Evolutionary conservation across 2,329 filamentous ascomycete genomes (phyloP), one percentile per base, ranked within the genome.

Genomic region (Didymosphaeria variabile): DNA sequence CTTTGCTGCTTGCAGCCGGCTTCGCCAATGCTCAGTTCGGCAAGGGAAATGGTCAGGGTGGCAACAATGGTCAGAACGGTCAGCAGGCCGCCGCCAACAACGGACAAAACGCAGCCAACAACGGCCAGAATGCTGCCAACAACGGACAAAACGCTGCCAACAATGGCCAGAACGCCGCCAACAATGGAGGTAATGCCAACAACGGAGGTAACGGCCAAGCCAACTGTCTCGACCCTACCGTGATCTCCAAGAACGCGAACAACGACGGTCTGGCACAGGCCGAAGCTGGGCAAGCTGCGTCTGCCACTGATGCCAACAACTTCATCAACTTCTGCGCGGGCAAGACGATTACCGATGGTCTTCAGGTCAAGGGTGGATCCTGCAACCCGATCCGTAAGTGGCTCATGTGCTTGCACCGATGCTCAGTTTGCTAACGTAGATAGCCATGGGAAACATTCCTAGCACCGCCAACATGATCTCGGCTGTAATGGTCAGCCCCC

Each of bases 271-370:
- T 81, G 40, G 77, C 77, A 23, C 66, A 66, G 42, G 67, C 73
- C 57, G 77, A 80, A 59, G 68, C 46, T n/a, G 80, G 80, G 55
- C 78, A 81, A 64, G 70, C 79, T 54, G 66, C 81, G n/a, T 86
- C 84, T 9, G 64, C 69, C 26, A 85, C 82, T 61, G 54, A 74
- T 21, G 80, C 80, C 71, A 87, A 55, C 53, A 55, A 87, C 77
- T 87, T 87, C 74, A 87, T 87, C 80, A 87, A 87, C 78, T 85
- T 87, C 75, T 88, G 86, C 70, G 71, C 77, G 6, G 84, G 84
- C 62, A 81, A 84, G 71, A 82, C 79, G 3, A 68, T 85, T 58
- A 88, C 86, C 62, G 87, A 88, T 64, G 86, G 86, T 63, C 75
- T 78, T 6, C 85, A 87, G 65, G 73, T 80, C 63, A 74, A 77